Conservation (phyloP, 306 rosid genomes). For the Erythrophleum fordii region DNA sequence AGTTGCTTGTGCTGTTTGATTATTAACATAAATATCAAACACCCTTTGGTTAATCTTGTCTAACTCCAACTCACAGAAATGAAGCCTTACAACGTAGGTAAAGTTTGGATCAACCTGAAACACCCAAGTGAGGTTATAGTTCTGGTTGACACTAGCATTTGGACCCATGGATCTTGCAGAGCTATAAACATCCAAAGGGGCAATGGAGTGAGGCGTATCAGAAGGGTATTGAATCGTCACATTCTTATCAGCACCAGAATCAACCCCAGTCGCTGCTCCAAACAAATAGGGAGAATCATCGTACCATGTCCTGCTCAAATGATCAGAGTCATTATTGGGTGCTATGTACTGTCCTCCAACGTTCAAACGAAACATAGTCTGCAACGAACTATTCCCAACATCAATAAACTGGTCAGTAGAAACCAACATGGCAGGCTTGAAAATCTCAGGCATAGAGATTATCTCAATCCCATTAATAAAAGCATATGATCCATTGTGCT, state of each 20-base stretch:
- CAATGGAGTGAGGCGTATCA: slow-evolving; percentile 37
- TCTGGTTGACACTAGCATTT: slow-evolving; percentile 24
- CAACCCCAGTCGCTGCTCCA: slow-evolving; percentile 44
- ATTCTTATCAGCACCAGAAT: slow-evolving; percentile 37
- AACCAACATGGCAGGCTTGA: slow-evolving; percentile 28
- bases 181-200: slow-evolving; percentile 48
- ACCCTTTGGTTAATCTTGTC: slow-evolving; percentile 49
- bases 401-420: slow-evolving; percentile 29
- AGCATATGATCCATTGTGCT: slow-evolving; percentile 40
- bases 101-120: slow-evolving; percentile 52
- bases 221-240: slow-evolving; percentile 38
- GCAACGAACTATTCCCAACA: slow-evolving; percentile 32
- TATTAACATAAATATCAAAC: slow-evolving; percentile 55
- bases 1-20: slow-evolving; percentile 44
- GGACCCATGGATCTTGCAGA: slow-evolving; percentile 57
- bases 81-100: slow-evolving; percentile 56
- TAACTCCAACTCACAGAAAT: slow-evolving; percentile 53
- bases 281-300: slow-evolving; percentile 49
- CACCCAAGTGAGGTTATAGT: slow-evolving; percentile 54
- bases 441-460: slow-evolving; percentile 49
- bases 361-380: slow-evolving; percentile 57
- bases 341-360: slow-evolving; percentile 52
- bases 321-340: slow-evolving; percentile 46
- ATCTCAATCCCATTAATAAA: slow-evolving; percentile 58
- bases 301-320: slow-evolving; percentile 46